Conservation (phyloP, 129 eudicot genomes). For the Saposhnikovia divaricata region DNA sequence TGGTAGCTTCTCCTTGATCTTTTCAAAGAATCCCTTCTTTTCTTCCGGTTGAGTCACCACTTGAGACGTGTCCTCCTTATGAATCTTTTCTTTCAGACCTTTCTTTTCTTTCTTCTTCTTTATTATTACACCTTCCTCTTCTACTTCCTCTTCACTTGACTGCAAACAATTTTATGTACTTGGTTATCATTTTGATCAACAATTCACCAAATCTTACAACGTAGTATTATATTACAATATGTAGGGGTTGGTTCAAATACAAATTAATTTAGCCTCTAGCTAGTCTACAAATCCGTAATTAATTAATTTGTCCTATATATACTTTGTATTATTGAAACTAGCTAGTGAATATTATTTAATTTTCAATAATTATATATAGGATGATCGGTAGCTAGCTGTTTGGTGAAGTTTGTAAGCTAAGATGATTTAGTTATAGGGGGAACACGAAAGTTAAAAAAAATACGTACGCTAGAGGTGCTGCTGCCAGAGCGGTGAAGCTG, state of each 20-base stretch:
- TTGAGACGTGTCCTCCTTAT: conserved; percentile 35
- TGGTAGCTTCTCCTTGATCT: conserved; percentile 77
- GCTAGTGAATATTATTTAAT: no score
- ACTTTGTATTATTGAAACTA: no score
- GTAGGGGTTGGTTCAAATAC: no score
- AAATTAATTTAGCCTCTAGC: no score
- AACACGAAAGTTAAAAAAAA: background rate
- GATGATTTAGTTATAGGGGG: no score
- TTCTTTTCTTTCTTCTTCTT: conserved; percentile 52
- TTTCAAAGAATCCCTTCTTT: conserved; percentile 73
- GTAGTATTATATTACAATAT: no score
- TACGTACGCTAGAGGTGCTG: background rate
- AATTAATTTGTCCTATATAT: no score
- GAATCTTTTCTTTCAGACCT: conserved; percentile 51
- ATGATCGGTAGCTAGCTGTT: no score
- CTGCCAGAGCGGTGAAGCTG: background rate
- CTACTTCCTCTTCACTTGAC: conserved; percentile 73
- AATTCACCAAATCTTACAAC: no score
- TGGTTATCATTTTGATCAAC: background rate
- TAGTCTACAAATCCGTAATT: no score
- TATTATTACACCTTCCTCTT: conserved; percentile 38
- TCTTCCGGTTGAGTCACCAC: conserved; percentile 48
- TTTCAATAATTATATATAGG: no score
- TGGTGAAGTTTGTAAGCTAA: no score
- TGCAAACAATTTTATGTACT: conserved; percentile 12